Percentiles rank a stretch among this genome's conserved stretches.
Evolutionary conservation across 225 moss, liverwort and hornwort species (phyloP).

Genomic region (Bryum argenteum): DNA sequence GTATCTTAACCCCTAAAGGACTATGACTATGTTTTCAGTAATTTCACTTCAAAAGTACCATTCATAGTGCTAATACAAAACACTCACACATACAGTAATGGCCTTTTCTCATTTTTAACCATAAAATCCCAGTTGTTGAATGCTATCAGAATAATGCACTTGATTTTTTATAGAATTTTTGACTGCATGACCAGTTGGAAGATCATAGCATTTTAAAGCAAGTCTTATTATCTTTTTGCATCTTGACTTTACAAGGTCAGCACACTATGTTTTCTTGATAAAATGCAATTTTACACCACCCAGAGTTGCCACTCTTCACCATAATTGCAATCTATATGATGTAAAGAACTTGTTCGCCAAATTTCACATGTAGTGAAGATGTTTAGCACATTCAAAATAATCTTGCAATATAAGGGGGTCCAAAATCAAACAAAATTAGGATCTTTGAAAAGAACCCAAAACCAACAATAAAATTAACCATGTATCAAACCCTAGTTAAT

Average conservation of each 20-base stretch:
- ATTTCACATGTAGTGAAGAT: not conserved
- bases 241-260: too few relatives aligned
- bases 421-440: too few relatives aligned
- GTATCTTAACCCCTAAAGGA: not conserved
- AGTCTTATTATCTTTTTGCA: not conserved
- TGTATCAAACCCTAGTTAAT: too few relatives aligned
- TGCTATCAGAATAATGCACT: not conserved
- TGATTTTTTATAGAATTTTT: slow-evolving; percentile 7
- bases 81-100: not conserved
- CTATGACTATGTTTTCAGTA: not conserved
- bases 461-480: too few relatives aligned
- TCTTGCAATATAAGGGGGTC: too few relatives aligned
- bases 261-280: slow-evolving; percentile 6
- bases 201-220: not conserved
- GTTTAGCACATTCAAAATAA: not conserved
- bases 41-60: not conserved
- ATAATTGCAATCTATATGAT: not conserved
- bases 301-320: not conserved
- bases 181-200: not conserved
- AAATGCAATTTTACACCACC: not conserved
- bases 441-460: too few relatives aligned
- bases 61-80: slow-evolving; percentile 1
- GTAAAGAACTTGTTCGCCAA: not conserved
- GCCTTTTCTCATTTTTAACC: not conserved
- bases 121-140: slow-evolving; percentile 7